Evolutionary conservation across 345 rosid species (phyloP).

Genomic region (Punica granatum): DNA sequence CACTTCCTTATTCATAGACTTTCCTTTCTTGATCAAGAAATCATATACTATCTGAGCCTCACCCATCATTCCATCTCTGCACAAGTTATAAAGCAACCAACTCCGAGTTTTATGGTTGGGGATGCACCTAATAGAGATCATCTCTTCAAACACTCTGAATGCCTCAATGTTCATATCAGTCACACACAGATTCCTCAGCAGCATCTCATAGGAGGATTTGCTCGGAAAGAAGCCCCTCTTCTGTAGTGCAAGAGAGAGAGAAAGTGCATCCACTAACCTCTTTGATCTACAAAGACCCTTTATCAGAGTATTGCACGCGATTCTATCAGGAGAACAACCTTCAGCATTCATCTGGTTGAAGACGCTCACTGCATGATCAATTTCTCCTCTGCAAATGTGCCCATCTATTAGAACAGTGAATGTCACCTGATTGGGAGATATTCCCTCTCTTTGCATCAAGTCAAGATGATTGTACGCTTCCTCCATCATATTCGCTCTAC

Average conservation of each 20-base stretch:
- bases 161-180: constrained; percentile 32
- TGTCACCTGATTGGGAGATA: constrained; percentile 59
- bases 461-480: constrained; percentile 51
- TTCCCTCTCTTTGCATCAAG: constrained; percentile 41
- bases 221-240: constrained; percentile 44
- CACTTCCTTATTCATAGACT: constrained; percentile 14
- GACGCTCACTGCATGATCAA: constrained; percentile 42
- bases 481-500: constrained; percentile 35
- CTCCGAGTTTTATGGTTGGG: constrained; percentile 21
- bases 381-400: constrained; percentile 41
- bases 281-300: constrained; percentile 43
- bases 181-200: constrained; percentile 42
- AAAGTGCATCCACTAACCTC: constrained; percentile 41
- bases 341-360: constrained; percentile 41
- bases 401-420: constrained; percentile 46
- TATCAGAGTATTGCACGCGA: constrained; percentile 32
- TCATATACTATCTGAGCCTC: constrained; percentile 35
- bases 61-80: constrained; percentile 34
- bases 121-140: constrained; percentile 24
- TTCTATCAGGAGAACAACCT: constrained; percentile 34
- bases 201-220: constrained; percentile 31
- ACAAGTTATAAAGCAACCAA: constrained; percentile 40
- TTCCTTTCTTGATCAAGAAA: constrained; percentile 29
- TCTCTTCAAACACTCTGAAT: constrained; percentile 48
- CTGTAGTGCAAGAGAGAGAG: constrained; percentile 34